phyloP scores from a whole-genome alignment of 305 asterid genomes.

The Caryopteris hybrid region DNA sequence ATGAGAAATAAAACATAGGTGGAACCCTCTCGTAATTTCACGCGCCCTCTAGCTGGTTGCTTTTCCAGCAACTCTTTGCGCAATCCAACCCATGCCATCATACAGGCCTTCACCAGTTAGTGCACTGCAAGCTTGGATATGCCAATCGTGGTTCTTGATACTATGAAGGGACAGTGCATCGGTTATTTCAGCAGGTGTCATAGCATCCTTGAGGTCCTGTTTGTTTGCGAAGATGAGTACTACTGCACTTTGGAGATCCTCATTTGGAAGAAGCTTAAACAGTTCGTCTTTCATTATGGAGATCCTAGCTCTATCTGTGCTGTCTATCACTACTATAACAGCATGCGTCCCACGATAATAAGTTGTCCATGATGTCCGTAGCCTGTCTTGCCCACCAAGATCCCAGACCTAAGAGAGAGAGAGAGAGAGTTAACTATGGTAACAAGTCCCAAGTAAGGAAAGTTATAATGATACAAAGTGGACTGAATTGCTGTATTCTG shows the following conservation, averaged over 20 bases:
- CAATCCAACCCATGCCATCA: constrained; percentile 96
- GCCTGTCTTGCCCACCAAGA: constrained; percentile 95
- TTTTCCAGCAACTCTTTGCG: constrained; percentile 79
- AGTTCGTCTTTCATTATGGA: constrained; percentile 86
- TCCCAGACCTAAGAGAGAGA: constrained; percentile 73
- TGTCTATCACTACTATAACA: constrained; percentile 79
- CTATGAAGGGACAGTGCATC: constrained; percentile 94
- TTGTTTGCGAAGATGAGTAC: constrained; percentile 87
- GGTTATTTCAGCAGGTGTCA: constrained; percentile 94
- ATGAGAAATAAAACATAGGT: not conserved
- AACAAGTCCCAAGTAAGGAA: too few species aligned
- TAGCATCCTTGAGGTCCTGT: constrained; percentile 92
- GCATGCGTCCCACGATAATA: constrained; percentile 95
- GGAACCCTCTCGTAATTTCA: not conserved
- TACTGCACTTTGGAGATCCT: constrained; percentile 76
- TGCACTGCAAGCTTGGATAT: constrained; percentile 90
- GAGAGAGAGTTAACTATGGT: too few species aligned
- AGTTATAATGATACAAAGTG: too few species aligned
- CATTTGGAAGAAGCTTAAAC: constrained; percentile 74
- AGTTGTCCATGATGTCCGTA: constrained; percentile 92
- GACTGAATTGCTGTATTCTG: not conserved
- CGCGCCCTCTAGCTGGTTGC: constrained; percentile 46
- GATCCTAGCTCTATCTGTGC: constrained; percentile 90
- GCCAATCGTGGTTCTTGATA: constrained; percentile 97
- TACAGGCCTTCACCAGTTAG: constrained; percentile 92